A percentile compares a stretch with the other conserved stretches of the same genome.
These are phyloP conservation scores for Russula griseocarnosa DNA, from an alignment of 768 basidiomycete genomes.

Conservation along the genomic window DNA sequence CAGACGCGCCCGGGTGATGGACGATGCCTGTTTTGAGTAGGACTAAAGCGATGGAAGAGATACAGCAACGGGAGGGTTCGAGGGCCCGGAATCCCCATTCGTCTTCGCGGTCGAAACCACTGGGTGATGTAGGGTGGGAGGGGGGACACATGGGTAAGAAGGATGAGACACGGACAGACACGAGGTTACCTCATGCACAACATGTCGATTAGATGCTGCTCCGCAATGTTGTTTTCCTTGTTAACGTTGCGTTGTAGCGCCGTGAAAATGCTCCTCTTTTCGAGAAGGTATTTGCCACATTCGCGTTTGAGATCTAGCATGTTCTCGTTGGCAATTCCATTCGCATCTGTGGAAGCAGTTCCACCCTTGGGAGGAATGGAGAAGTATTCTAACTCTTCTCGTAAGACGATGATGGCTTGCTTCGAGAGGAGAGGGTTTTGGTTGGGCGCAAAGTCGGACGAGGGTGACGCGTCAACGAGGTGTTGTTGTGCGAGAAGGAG, in stretches of 20 bases:
- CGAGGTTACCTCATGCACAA: conserved; percentile 89
- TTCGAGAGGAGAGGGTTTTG: conserved; percentile 91
- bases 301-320: conserved; percentile 78
- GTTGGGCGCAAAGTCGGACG: conserved; percentile 56
- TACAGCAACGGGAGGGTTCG: conserved; percentile 94
- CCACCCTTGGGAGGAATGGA: conserved; percentile 80
- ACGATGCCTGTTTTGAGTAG: conserved; percentile 94
- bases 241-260: conserved; percentile 98
- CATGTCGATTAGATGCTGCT: conserved; percentile 99
- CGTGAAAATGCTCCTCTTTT: conserved; percentile 90
- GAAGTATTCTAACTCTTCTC: conserved; percentile 98
- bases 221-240: conserved; percentile 98
- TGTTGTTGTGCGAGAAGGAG: conserved; percentile 76
- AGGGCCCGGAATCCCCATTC: conserved; percentile 96
- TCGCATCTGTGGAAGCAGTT: conserved; percentile 61
- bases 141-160: conserved; percentile 15
- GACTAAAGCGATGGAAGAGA: conserved; percentile 96
- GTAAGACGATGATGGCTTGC: conserved; percentile 96
- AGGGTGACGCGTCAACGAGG: conserved; percentile 59
- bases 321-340: conserved; percentile 74
- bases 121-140: conserved; percentile 33
- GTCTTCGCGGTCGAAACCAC: conserved; percentile 97
- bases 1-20: conserved; percentile 53
- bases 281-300: conserved; percentile 84
- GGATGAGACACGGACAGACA: conserved; percentile 22